phyloP scores from a whole-genome alignment of 2,329 filamentous ascomycete species.

The Curvularia sp. region DNA sequence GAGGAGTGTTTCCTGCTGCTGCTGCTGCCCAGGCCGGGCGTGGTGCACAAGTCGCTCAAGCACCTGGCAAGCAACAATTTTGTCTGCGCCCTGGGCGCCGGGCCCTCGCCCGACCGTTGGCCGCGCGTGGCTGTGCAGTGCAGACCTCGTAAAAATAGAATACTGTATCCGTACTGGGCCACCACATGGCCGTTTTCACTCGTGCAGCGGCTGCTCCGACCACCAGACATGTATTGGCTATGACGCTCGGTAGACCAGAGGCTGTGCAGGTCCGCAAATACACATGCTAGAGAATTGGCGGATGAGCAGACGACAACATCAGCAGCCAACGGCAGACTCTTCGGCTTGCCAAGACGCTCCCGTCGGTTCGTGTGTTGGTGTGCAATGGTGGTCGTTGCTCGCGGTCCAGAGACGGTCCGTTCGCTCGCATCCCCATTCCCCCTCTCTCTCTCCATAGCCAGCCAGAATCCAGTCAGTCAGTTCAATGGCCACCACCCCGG shows the following conservation, averaged over 20 bases:
- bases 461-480: slow-evolving; percentile 2
- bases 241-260: slow-evolving; percentile 4
- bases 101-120: slow-evolving; percentile 3
- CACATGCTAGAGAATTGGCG: too few relatives aligned
- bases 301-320: too few relatives aligned
- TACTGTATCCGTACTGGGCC: neutral
- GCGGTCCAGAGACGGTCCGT: neutral
- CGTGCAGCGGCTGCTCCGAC: slow-evolving; percentile 10
- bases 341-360: neutral
- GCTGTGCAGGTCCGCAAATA: slow-evolving; percentile 1
- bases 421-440: neutral
- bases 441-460: neutral
- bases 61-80: neutral
- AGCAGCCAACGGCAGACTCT: neutral
- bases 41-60: neutral
- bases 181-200: slow-evolving; percentile 6
- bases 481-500: too few relatives aligned
- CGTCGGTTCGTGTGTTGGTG: neutral
- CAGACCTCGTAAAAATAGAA: slow-evolving; percentile 14
- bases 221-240: neutral
- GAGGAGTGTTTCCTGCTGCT: neutral
- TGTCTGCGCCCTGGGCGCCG: slow-evolving; percentile 1
- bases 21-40: neutral
- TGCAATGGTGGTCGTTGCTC: neutral
- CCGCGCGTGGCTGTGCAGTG: slow-evolving; percentile 10